These are phyloP conservation scores for Fusarium pseudograminearum DNA, from an alignment of 2,329 filamentous ascomycete species.

Conservation along the genomic window DNA sequence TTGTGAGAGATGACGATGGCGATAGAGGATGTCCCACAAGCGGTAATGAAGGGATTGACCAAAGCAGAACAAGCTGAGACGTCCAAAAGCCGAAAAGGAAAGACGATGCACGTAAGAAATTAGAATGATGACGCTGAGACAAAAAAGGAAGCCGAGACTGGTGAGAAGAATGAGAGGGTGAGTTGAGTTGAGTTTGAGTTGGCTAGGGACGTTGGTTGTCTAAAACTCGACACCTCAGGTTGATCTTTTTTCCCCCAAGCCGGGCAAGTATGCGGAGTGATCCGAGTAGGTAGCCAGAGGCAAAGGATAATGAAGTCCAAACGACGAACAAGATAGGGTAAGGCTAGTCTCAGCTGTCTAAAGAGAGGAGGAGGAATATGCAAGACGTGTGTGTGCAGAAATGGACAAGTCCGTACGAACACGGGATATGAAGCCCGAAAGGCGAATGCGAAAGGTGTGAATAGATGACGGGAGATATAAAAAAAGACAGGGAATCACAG, in stretches of 20 bases:
- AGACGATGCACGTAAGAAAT: neutral
- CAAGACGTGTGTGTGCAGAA: neutral
- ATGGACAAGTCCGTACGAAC: neutral
- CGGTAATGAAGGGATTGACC: slow-evolving; percentile 1
- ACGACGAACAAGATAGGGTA: neutral
- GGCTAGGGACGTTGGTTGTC: slow-evolving; percentile 24
- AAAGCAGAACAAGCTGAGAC: slow-evolving; percentile 12
- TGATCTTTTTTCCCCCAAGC: slow-evolving; percentile 21
- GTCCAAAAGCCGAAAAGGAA: slow-evolving; percentile 1
- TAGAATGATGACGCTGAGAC: slow-evolving; percentile 19
- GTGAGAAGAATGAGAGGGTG: neutral
- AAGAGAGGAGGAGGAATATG: slow-evolving; percentile 1
- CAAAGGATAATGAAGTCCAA: neutral
- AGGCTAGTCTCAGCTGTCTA: neutral
- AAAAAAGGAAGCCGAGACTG: slow-evolving; percentile 12
- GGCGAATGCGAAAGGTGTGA: neutral
- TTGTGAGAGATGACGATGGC: slow-evolving; percentile 7
- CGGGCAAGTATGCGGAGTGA: slow-evolving; percentile 24
- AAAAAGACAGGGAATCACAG: slow-evolving; percentile 13
- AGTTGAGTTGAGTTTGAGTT: slow-evolving; percentile 10
- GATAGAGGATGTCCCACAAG: slow-evolving; percentile 10
- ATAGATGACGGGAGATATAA: neutral
- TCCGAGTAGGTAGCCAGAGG: neutral
- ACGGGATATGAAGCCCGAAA: neutral
- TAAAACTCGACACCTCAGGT: slow-evolving; percentile 41